phyloP scores from a whole-genome alignment of 1,139 yeast genomes.

The Zygotorulaspora mrakii region DNA sequence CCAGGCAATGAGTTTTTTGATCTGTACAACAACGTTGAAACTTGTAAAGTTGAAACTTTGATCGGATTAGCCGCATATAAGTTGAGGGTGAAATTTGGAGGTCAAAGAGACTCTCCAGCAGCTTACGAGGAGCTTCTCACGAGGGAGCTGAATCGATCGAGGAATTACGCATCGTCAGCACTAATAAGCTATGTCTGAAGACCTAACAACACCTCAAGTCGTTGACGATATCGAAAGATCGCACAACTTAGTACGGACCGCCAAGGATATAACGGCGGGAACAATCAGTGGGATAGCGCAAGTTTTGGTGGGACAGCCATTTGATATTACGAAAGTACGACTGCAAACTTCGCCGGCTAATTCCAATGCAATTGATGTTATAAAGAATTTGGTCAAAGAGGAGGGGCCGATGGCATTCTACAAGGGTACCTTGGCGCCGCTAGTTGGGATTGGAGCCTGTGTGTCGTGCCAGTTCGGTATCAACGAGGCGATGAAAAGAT shows the following conservation, averaged over 20 bases:
- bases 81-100: not conserved
- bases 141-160: not conserved
- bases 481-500: constrained; percentile 88
- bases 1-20: not conserved
- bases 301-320: constrained; percentile 94
- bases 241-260: constrained; percentile 44
- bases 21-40: not conserved
- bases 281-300: constrained; percentile 94
- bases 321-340: constrained; percentile 90
- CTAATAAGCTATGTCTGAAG: constrained; percentile 23
- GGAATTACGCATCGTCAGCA: too few species aligned
- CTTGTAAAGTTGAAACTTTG: not conserved
- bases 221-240: constrained; percentile 20
- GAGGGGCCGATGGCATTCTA: constrained; percentile 84
- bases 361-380: constrained; percentile 70
- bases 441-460: constrained; percentile 92
- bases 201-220: constrained; percentile 23
- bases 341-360: constrained; percentile 78
- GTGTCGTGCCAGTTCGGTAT: constrained; percentile 85
- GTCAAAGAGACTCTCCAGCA: too few species aligned
- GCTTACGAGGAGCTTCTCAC: not conserved
- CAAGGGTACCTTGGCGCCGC: constrained; percentile 83
- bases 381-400: constrained; percentile 59
- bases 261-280: constrained; percentile 83
- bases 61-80: not conserved